These are phyloP conservation scores for Ceratobasidium sp. DNA, from an alignment of 1,284 basidiomycete genomes.

Conservation along the genomic window DNA sequence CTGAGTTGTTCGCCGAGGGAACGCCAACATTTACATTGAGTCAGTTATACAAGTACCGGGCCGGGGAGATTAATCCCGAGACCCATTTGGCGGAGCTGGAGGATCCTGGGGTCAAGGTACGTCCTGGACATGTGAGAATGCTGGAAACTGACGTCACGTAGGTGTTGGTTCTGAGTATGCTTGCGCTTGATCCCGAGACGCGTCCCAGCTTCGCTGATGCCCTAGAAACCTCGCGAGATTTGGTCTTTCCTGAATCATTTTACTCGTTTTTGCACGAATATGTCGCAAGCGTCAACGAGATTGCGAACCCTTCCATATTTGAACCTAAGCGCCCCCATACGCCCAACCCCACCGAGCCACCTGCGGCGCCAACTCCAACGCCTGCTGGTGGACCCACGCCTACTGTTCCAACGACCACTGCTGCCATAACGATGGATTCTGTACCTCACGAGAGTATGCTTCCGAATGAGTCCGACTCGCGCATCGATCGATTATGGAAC, in stretches of 20 bases:
- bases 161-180: constrained; percentile 90
- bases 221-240: constrained; percentile 77
- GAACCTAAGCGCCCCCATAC: constrained; percentile 48
- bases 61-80: constrained; percentile 83
- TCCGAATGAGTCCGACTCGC: constrained; percentile 77
- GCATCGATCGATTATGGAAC: constrained; percentile 78
- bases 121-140: constrained; percentile 46
- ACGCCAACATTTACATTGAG: constrained; percentile 92
- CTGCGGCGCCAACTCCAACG: constrained; percentile 43
- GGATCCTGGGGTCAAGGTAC: constrained; percentile 80
- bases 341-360: constrained; percentile 44
- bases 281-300: constrained; percentile 78
- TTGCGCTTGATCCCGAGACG: constrained; percentile 74
- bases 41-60: constrained; percentile 94
- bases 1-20: constrained; percentile 96
- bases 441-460: constrained; percentile 52
- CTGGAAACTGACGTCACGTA: constrained; percentile 49
- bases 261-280: constrained; percentile 95
- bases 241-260: constrained; percentile 89
- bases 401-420: constrained; percentile 18
- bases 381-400: neutral
- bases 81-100: constrained; percentile 76
- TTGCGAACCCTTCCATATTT: constrained; percentile 53
- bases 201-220: constrained; percentile 86
- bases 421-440: neutral